Conservation (phyloP, 23 red algal species). For the Gracilaria domingensis region DNA sequence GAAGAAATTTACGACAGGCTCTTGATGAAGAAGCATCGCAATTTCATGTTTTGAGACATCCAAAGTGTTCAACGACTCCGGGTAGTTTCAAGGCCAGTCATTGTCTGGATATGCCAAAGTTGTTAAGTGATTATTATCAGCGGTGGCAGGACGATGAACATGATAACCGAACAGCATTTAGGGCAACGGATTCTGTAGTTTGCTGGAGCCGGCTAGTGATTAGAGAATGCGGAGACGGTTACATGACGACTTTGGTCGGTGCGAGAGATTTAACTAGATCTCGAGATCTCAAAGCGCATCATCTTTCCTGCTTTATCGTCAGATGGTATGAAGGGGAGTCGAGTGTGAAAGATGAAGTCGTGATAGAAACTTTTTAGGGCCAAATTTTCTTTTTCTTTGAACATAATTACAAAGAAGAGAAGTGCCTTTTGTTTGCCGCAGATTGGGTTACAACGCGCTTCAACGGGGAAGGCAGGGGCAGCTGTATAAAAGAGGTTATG, state of each 20-base stretch:
- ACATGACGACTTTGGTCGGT: neutral
- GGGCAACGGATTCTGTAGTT: neutral
- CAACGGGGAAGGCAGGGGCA: neutral
- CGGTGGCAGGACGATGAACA: neutral
- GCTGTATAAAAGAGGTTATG: neutral
- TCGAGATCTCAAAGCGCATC: neutral
- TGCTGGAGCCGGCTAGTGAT: neutral
- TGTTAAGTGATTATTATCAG: neutral
- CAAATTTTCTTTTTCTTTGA: neutral
- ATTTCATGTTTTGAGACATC: neutral
- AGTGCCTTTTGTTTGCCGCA: neutral
- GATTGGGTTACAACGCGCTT: neutral
- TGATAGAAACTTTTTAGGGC: neutral
- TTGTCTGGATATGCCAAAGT: neutral
- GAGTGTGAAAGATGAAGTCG: neutral
- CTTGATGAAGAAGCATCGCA: neutral
- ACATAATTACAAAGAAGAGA: neutral
- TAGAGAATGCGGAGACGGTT: neutral
- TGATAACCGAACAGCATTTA: neutral
- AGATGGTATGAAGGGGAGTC: neutral
- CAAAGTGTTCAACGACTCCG: neutral
- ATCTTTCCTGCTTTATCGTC: neutral
- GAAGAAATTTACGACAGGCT: neutral
- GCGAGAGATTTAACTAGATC: neutral
- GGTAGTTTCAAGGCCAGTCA: neutral